phyloP scores from a whole-genome alignment of 23 red algal species.

The Gracilaria gracilis region DNA sequence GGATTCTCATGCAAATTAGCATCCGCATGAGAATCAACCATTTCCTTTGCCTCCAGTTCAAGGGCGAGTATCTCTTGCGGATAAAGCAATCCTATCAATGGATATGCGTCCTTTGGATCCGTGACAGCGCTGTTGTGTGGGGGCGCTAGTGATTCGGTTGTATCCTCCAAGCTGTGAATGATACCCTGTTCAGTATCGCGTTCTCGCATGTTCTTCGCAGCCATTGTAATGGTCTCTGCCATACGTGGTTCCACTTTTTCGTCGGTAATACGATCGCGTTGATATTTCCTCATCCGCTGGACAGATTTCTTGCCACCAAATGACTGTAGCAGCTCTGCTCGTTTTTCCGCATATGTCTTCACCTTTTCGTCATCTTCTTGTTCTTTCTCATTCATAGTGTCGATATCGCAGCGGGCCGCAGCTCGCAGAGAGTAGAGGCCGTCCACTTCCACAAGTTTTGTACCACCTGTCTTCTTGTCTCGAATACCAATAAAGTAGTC shows the following conservation, averaged over 20 bases:
- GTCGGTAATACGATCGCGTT: conserved; percentile 63
- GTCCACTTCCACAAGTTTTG: conserved; percentile 50
- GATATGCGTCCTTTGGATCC: conserved; percentile 59
- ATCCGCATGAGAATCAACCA: conserved; percentile 29
- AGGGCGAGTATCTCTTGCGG: conserved; percentile 41
- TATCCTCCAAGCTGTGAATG: neutral
- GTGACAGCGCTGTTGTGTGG: conserved; percentile 64
- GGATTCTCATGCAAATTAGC: conserved; percentile 36
- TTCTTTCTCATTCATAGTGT: neutral
- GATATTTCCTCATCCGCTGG: conserved; percentile 13
- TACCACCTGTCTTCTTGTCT: conserved; percentile 33
- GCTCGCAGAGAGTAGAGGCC: conserved; percentile 51
- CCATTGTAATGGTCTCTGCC: conserved; percentile 31
- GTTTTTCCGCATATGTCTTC: conserved; percentile 39
- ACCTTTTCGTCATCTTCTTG: conserved; percentile 2
- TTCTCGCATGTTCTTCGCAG: conserved; percentile 52
- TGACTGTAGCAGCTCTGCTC: conserved; percentile 32
- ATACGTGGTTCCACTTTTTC: conserved; percentile 53
- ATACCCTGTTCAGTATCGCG: conserved; percentile 53
- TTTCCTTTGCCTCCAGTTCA: conserved; percentile 34
- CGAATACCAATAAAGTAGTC: conserved; percentile 65
- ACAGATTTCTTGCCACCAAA: conserved; percentile 54
- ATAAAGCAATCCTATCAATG: conserved; percentile 37
- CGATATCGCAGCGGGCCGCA: neutral
- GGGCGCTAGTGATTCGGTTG: conserved; percentile 56